Conservation (phyloP, 805 yeast genomes). For the Yueomyces sp. region DNA sequence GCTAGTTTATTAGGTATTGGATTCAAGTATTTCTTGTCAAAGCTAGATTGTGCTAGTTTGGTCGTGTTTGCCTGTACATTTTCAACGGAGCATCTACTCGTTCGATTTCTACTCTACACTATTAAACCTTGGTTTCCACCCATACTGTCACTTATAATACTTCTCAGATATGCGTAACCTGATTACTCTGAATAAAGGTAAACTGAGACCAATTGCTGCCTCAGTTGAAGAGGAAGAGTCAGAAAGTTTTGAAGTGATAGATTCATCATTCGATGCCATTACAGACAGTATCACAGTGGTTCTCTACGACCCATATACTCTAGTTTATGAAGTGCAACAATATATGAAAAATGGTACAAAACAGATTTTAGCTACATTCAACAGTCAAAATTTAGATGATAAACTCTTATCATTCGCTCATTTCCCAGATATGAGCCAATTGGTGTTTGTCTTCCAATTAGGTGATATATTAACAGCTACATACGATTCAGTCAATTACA, state of each 20-base stretch:
- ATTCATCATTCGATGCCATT: conserved; percentile 50
- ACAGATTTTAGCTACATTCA: conserved; percentile 47
- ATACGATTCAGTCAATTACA: conserved; percentile 34
- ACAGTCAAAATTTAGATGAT: conserved; percentile 29
- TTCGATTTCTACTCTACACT: no score
- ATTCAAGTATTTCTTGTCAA: no score
- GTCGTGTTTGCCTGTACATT: no score
- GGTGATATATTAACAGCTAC: conserved; percentile 68
- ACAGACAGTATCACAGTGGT: conserved; percentile 61
- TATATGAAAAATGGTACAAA: conserved; percentile 51
- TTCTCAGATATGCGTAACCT: conserved; percentile 20
- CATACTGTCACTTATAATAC: no score
- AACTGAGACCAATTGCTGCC: conserved; percentile 12
- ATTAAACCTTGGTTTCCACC: no score
- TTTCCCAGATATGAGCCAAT: conserved; percentile 53
- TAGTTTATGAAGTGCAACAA: conserved; percentile 63
- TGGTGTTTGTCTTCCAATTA: conserved; percentile 50
- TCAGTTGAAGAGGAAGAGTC: conserved; percentile 5
- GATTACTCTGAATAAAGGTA: conserved; percentile 22
- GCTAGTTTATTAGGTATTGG: no score
- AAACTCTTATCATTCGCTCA: conserved; percentile 44
- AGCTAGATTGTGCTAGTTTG: no score
- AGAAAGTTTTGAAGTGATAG: conserved; percentile 9
- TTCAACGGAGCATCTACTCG: no score
- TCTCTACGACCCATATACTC: conserved; percentile 41